Evolutionary conservation across 2,329 filamentous ascomycete genomes (phyloP), one percentile per base, ranked within the genome.

Genomic region (Thelonectria olida): DNA sequence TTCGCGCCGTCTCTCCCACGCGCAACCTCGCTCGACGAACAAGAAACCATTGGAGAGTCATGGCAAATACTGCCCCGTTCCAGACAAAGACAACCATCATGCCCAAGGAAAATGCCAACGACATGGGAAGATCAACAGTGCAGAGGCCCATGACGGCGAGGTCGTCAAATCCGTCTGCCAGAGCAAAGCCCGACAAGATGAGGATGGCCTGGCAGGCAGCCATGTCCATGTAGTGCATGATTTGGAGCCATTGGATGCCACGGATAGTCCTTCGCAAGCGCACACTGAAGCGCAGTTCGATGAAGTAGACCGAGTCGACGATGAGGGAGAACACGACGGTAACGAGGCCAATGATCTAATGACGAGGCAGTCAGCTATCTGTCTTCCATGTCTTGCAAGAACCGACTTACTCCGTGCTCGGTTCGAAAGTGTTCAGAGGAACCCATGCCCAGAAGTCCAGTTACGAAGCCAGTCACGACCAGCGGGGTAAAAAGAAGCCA

Each of bases 11-110:
- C 13, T 17, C 22, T 42, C 49, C 49, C 3, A 8, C 49, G 15
- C 15, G 7, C 6, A 36, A n/a, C 7, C 10, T 44, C 42, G 38
- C 54, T 19, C 54, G 47, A 2, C 10, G 85, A 70, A 12, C 38
- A 20, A 58, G 54, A 12, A 41, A 28, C 54, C 54, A 58, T 22
- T 58, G 36, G 12, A 58, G 10, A 2, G 47, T 51, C 54, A 58
- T 51, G 2, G 47, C 31, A 8, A 38, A 45, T 23, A 58, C 34
- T 15, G 54, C 54, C 7, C 45, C 31, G 15, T 58, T 58, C 54
- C 54, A 58, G 12, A 58, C 20, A 31, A 58, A 51, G 7, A 38
- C 38, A 12, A 51, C 19, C 2, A 44, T 50, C 47, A 44, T 58
- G 9, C 54, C 54, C 7, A 58, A 34, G 7, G 54, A 58, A 28